phyloP scores from a whole-genome alignment of 495 filamentous ascomycete species.

The Halenospora varia region DNA sequence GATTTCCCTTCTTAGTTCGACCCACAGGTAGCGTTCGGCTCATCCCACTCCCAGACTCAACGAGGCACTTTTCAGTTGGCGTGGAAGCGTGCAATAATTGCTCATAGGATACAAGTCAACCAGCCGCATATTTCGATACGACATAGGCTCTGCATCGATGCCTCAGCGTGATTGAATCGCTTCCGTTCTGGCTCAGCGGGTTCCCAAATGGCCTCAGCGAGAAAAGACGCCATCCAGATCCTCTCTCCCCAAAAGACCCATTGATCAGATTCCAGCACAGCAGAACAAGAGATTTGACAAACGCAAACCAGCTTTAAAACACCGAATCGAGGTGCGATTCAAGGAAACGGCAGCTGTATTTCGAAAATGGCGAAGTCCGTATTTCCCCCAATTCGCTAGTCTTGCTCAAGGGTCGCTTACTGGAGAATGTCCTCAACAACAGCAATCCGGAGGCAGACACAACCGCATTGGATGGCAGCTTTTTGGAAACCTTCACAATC shows the following conservation, averaged over 20 bases:
- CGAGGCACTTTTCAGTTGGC: not conserved
- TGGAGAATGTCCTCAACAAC: not conserved
- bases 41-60: not conserved
- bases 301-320: no score
- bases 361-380: not conserved
- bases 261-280: no score
- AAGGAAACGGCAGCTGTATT: no score
- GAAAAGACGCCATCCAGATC: no score
- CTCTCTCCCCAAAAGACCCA: no score
- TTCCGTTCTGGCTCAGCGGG: no score
- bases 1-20: not conserved
- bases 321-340: no score
- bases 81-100: not conserved
- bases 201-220: no score
- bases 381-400: not conserved
- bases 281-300: no score
- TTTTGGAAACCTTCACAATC: conserved; percentile 58
- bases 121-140: no score
- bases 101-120: not conserved
- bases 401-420: not conserved
- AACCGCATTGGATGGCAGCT: conserved; percentile 52
- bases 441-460: conserved; percentile 47
- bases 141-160: no score
- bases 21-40: not conserved
- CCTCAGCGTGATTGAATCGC: no score